A percentile compares a stretch with the other conserved stretches of the same genome.
These are phyloP conservation scores for Fraxinus anomala DNA, from an alignment of 257 asterid species.

Conservation along the genomic window DNA sequence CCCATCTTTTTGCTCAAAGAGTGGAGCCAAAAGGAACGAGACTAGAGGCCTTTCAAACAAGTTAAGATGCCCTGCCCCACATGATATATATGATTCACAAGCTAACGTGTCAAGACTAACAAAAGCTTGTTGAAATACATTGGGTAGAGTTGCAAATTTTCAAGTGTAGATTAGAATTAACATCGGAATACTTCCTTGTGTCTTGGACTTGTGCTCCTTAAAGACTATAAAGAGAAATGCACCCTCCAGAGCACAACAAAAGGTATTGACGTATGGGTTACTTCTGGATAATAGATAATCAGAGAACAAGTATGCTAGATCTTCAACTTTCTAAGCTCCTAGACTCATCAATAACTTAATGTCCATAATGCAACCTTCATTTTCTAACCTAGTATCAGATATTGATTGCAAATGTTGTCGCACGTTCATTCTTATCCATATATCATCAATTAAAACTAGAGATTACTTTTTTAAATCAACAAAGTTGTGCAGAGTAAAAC, in stretches of 20 bases:
- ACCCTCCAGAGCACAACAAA: not conserved
- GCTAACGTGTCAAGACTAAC: not conserved
- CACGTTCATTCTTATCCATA: not conserved
- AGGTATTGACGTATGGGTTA: not conserved
- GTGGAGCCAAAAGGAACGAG: not conserved
- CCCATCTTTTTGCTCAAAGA: not conserved
- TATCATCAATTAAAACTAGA: not conserved
- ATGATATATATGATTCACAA: not conserved
- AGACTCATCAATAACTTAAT: not conserved
- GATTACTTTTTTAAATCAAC: not conserved
- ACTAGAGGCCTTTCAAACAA: not conserved
- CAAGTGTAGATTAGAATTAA: not conserved
- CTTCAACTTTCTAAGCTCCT: constrained; percentile 1
- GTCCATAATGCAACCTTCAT: not conserved
- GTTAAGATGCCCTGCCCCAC: not conserved
- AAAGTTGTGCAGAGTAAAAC: not conserved
- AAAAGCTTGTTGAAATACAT: not conserved
- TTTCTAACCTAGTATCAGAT: not conserved
- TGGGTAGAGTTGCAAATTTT: not conserved
- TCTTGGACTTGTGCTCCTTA: not conserved
- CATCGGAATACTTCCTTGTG: not conserved
- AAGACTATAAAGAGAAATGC: not conserved
- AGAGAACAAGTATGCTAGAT: not conserved
- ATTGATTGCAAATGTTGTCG: not conserved
- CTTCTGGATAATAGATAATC: not conserved